These are phyloP conservation scores for Acer yangbiense DNA, from an alignment of 345 rosid genomes.

Conservation along the genomic window DNA sequence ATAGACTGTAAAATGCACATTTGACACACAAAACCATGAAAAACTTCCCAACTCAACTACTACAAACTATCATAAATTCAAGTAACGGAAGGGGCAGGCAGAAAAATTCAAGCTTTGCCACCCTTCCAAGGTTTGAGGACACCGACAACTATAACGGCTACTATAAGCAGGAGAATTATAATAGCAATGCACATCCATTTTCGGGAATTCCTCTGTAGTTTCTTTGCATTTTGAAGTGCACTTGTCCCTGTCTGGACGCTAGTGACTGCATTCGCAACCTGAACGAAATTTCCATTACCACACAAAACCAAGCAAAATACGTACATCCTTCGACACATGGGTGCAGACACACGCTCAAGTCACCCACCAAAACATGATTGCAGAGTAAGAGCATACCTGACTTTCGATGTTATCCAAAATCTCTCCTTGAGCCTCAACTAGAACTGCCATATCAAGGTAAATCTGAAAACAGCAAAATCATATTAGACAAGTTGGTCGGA, in stretches of 20 bases:
- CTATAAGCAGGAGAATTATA: constrained; percentile 44
- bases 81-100: background rate
- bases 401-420: constrained; percentile 67
- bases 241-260: constrained; percentile 44
- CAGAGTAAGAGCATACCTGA: constrained; percentile 49
- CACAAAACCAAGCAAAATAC: constrained; percentile 14
- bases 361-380: background rate
- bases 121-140: constrained; percentile 46
- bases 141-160: constrained; percentile 43
- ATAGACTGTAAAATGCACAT: background rate
- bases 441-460: constrained; percentile 71
- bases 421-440: constrained; percentile 77
- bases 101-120: constrained; percentile 33
- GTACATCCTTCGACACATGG: constrained; percentile 3
- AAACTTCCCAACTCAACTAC: background rate
- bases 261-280: constrained; percentile 53
- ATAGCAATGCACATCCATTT: constrained; percentile 53
- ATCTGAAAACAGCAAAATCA: constrained; percentile 39
- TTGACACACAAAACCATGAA: constrained; percentile 4
- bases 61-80: constrained; percentile 3
- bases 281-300: constrained; percentile 30
- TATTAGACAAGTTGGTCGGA: constrained; percentile 17
- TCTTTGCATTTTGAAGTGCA: constrained; percentile 48
- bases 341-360: background rate
- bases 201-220: constrained; percentile 40